Evolutionary conservation across 257 asterid genomes (phyloP).

Genomic region (Solanum virginianum): DNA sequence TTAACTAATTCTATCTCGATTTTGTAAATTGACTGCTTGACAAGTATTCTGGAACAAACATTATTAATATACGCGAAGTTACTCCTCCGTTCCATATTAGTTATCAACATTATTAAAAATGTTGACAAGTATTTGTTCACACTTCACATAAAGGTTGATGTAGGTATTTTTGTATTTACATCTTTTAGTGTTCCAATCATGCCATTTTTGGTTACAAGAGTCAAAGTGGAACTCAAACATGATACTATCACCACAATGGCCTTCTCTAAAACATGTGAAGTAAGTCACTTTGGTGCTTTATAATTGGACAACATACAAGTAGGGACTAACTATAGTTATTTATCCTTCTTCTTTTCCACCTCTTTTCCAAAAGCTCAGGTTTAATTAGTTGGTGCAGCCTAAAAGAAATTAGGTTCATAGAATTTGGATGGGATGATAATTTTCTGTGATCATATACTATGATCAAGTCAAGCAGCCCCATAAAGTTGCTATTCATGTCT

Average conservation of each 20-base stretch:
- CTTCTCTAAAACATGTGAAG: background rate
- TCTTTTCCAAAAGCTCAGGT: background rate
- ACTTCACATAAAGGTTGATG: background rate
- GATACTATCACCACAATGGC: background rate
- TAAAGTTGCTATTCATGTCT: background rate
- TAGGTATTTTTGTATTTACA: background rate
- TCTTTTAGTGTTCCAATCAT: background rate
- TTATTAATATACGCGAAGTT: too few species aligned
- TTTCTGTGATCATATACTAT: background rate
- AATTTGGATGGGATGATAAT: background rate
- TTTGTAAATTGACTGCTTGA: background rate
- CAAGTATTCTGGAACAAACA: rapidly evolving
- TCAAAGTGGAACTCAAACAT: background rate
- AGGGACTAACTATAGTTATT: background rate
- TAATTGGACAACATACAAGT: background rate
- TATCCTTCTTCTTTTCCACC: background rate
- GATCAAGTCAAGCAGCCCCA: background rate
- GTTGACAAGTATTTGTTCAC: background rate
- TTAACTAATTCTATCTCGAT: background rate
- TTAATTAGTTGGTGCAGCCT: background rate
- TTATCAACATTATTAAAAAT: background rate
- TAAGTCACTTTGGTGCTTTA: background rate
- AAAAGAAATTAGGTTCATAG: background rate
- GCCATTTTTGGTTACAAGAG: background rate
- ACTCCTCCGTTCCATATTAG: too few species aligned